phyloP scores from a whole-genome alignment of 2,329 filamentous ascomycete genomes.

The Paracoccidioides brasiliensis region DNA sequence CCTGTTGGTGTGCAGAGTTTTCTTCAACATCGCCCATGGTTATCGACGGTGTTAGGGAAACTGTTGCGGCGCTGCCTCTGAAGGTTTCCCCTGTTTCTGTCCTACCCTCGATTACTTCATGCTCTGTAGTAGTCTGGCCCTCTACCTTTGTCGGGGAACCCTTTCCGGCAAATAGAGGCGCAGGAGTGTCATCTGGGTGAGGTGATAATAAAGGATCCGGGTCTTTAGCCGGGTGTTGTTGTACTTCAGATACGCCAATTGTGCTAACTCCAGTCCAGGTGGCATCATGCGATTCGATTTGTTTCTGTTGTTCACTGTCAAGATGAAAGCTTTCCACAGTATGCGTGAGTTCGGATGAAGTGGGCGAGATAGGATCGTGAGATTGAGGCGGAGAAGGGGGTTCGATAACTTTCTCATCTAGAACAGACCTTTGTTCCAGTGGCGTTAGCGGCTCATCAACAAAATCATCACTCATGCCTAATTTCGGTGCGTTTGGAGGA shows the following conservation, averaged over 20 bases:
- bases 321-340: slow-evolving; percentile 46
- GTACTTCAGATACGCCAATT: slow-evolving; percentile 4
- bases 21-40: slow-evolving; percentile 1
- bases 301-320: slow-evolving; percentile 43
- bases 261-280: slow-evolving; percentile 4
- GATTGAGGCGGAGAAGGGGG: slow-evolving; percentile 7
- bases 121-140: neutral
- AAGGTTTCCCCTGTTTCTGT: neutral
- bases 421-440: slow-evolving; percentile 27
- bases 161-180: slow-evolving; percentile 48
- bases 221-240: neutral
- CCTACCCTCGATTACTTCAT: neutral
- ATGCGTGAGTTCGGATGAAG: slow-evolving; percentile 41
- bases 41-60: neutral
- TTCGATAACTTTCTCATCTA: slow-evolving; percentile 7
- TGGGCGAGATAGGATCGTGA: slow-evolving; percentile 34
- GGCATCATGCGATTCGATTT: slow-evolving; percentile 22
- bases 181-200: slow-evolving; percentile 55
- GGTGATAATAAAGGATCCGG: slow-evolving; percentile 28
- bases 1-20: slow-evolving; percentile 21
- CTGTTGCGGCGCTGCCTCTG: neutral
- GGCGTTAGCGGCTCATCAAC: slow-evolving; percentile 67
- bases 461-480: slow-evolving; percentile 55
- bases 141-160: slow-evolving; percentile 7
- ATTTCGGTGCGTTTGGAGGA: slow-evolving; percentile 27